These are phyloP conservation scores for Geosmithia flava DNA, from an alignment of 2,329 filamentous ascomycete species.

Conservation along the genomic window DNA sequence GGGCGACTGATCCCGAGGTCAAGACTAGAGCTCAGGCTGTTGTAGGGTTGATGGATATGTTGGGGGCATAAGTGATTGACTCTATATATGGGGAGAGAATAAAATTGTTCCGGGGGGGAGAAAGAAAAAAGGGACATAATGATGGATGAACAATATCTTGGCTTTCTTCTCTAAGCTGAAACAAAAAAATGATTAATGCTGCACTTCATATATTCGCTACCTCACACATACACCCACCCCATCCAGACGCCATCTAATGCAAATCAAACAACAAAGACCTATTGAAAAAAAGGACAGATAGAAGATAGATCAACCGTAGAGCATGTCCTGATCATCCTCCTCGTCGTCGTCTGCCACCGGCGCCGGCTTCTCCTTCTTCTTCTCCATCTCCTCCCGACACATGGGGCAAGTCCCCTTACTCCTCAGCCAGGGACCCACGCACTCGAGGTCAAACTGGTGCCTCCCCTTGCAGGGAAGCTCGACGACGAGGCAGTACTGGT, in stretches of 20 bases:
- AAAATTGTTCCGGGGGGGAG: too few species aligned
- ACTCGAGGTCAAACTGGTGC: conserved; percentile 55
- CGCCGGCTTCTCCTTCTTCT: conserved; percentile 33
- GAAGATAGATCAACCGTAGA: conserved; percentile 17
- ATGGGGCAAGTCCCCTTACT: conserved; percentile 53
- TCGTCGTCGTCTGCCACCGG: conserved; percentile 31
- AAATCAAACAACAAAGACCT: background rate
- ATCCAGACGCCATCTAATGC: background rate
- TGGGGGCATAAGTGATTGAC: conserved; percentile 9
- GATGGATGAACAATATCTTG: too few species aligned
- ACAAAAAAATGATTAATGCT: background rate
- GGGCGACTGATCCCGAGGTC: conserved; percentile 7
- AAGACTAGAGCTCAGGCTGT: conserved; percentile 9
- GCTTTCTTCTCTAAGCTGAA: background rate
- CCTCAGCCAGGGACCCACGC: conserved; percentile 52
- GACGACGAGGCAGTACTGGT: conserved; percentile 50
- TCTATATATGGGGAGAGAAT: too few species aligned
- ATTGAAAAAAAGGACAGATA: background rate
- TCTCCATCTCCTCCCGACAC: conserved; percentile 46
- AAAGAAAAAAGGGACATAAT: background rate
- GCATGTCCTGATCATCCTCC: conserved; percentile 39
- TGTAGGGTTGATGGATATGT: conserved; percentile 8
- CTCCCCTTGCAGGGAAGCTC: conserved; percentile 47
- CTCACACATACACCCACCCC: background rate
- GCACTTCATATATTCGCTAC: background rate